Conservation (phyloP, 306 rosid genomes). For the Rosa chinensis region DNA sequence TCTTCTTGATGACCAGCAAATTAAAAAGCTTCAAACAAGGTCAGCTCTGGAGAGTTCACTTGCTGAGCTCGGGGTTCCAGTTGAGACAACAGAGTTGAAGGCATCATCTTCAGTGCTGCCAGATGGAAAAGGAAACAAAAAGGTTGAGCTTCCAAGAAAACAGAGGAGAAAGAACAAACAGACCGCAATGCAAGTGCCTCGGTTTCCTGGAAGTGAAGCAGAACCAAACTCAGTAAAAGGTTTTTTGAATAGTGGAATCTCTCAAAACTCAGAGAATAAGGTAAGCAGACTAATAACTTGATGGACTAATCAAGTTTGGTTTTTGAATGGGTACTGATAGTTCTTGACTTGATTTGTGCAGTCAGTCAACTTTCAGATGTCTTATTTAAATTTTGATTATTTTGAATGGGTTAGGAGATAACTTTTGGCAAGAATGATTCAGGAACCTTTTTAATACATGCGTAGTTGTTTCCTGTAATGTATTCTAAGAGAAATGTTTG, state of each 20-base stretch:
- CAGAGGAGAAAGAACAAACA: slow-evolving; percentile 65
- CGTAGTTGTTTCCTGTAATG: not conserved
- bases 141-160: slow-evolving; percentile 53
- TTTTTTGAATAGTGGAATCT: slow-evolving; percentile 35
- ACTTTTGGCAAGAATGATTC: not conserved
- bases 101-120: slow-evolving; percentile 39
- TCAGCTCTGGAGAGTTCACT: slow-evolving; percentile 65
- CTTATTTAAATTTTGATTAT: not conserved
- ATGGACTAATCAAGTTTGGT: not conserved
- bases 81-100: slow-evolving; percentile 39
- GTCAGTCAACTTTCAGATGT: not conserved
- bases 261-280: slow-evolving; percentile 42
- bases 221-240: slow-evolving; percentile 42
- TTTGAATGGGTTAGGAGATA: not conserved
- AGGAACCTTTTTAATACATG: not conserved
- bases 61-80: slow-evolving; percentile 69
- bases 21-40: slow-evolving; percentile 76
- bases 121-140: slow-evolving; percentile 72
- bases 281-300: slow-evolving; percentile 36
- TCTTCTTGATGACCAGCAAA: slow-evolving; percentile 89
- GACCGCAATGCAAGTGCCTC: slow-evolving; percentile 36
- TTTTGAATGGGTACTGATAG: not conserved
- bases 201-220: slow-evolving; percentile 39
- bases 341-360: too few relatives aligned
- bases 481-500: too few relatives aligned